Conservation (phyloP, 805 yeast genomes). For the Wickerhamomyces strasburgensis region DNA sequence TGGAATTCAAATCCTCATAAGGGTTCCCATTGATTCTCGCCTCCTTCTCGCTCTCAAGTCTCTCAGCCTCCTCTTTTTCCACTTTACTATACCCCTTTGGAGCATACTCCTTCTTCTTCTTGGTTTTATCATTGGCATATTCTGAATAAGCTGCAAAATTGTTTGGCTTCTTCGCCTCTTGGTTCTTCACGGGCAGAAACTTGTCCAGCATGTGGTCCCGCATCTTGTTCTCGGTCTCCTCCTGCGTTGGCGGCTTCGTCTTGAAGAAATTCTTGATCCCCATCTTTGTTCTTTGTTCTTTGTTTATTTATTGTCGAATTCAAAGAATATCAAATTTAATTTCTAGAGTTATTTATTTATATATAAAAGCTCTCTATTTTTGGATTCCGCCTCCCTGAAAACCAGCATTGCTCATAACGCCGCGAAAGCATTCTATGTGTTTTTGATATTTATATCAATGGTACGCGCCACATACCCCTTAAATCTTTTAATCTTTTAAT, state of each 20-base stretch:
- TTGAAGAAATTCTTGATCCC: conserved; percentile 44
- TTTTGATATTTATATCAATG: too few relatives aligned
- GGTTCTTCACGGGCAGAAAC: conserved; percentile 38
- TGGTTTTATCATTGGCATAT: conserved; percentile 38
- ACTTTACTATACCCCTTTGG: conserved; percentile 35
- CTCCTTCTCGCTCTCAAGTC: conserved; percentile 1
- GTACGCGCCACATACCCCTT: too few relatives aligned
- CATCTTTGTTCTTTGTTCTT: conserved; percentile 28
- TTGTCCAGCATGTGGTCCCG: conserved; percentile 37
- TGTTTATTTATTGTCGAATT: not conserved
- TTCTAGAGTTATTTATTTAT: too few relatives aligned
- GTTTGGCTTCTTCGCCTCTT: conserved; percentile 29
- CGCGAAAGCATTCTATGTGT: too few relatives aligned
- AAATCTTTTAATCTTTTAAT: too few relatives aligned
- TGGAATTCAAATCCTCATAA: conserved; percentile 2
- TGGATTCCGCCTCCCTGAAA: too few relatives aligned
- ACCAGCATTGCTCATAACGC: too few relatives aligned
- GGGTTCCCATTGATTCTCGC: conserved; percentile 5
- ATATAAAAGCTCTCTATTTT: too few relatives aligned
- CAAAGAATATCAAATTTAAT: not conserved
- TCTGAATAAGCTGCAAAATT: conserved; percentile 44
- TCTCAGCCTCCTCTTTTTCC: conserved; percentile 18
- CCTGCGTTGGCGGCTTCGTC: conserved; percentile 40
- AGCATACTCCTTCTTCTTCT: conserved; percentile 30
- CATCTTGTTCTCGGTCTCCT: conserved; percentile 37